These are phyloP conservation scores for Colletotrichum sp. DNA, from an alignment of 2,329 filamentous ascomycete species.

Conservation along the genomic window DNA sequence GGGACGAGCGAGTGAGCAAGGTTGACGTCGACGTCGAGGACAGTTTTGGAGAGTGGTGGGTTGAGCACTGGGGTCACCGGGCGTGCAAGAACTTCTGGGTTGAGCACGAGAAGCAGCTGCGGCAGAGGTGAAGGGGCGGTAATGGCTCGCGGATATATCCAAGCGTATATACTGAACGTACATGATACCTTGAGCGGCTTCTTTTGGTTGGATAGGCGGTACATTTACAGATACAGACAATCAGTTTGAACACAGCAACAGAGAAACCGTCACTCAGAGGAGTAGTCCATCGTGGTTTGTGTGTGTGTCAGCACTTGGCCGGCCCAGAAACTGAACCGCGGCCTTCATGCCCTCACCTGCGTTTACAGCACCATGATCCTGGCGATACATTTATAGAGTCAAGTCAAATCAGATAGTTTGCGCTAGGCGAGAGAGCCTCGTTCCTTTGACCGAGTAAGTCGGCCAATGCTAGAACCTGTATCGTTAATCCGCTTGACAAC, in stretches of 20 bases:
- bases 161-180: background rate
- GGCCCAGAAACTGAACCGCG: background rate
- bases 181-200: conserved; percentile 4
- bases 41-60: conserved; percentile 97
- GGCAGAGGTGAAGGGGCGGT: conserved; percentile 61
- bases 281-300: background rate
- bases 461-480: background rate
- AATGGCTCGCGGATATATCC: background rate
- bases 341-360: background rate
- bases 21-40: conserved; percentile 83
- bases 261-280: background rate
- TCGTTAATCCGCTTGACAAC: background rate
- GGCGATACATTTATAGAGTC: background rate
- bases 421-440: background rate
- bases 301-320: background rate
- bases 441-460: background rate
- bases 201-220: background rate
- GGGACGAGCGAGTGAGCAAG: conserved; percentile 81
- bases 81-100: conserved; percentile 88
- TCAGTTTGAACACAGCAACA: background rate
- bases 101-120: conserved; percentile 72
- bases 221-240: background rate
- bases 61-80: conserved; percentile 84
- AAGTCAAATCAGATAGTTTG: background rate
- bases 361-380: background rate